These are phyloP conservation scores for Eutypella sp. DNA, from an alignment of 2,329 filamentous ascomycete species.

Conservation along the genomic window DNA sequence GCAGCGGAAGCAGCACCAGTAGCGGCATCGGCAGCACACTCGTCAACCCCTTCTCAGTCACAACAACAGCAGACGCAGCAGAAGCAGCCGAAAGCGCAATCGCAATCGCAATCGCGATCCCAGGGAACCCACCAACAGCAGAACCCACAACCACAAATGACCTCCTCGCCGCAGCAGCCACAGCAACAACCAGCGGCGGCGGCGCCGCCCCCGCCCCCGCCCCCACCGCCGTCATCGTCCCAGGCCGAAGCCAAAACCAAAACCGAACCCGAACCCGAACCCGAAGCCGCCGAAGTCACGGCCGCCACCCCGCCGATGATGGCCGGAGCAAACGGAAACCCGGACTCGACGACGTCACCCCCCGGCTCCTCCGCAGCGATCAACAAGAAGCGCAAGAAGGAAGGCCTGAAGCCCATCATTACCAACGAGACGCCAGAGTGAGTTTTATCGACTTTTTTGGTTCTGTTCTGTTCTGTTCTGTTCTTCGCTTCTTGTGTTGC, in stretches of 20 bases:
- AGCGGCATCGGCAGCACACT: not conserved
- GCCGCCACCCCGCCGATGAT: slow-evolving; percentile 20
- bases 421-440: slow-evolving; percentile 52
- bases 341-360: slow-evolving; percentile 2
- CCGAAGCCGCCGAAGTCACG: not conserved
- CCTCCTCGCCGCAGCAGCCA: not conserved
- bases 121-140: not conserved
- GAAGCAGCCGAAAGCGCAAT: not conserved
- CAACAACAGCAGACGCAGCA: not conserved
- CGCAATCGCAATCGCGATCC: not conserved
- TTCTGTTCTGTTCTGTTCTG: slow-evolving; percentile 5
- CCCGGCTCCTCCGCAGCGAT: slow-evolving; percentile 15
- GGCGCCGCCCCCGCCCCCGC: not conserved
- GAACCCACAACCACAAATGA: too few relatives aligned
- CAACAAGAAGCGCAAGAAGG: slow-evolving; percentile 72
- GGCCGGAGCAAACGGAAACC: slow-evolving; percentile 29
- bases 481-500: slow-evolving; percentile 1
- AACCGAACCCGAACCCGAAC: not conserved
- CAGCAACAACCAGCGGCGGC: not conserved
- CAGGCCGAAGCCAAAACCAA: too few relatives aligned
- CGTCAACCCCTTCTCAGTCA: not conserved
- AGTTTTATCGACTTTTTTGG: slow-evolving; percentile 25
- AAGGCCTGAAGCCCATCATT: slow-evolving; percentile 69
- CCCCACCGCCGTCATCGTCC: too few relatives aligned
- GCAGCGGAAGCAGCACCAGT: not conserved